These are phyloP conservation scores for Tylopilus rubrobrunneus DNA, from an alignment of 768 basidiomycete species.

Conservation along the genomic window DNA sequence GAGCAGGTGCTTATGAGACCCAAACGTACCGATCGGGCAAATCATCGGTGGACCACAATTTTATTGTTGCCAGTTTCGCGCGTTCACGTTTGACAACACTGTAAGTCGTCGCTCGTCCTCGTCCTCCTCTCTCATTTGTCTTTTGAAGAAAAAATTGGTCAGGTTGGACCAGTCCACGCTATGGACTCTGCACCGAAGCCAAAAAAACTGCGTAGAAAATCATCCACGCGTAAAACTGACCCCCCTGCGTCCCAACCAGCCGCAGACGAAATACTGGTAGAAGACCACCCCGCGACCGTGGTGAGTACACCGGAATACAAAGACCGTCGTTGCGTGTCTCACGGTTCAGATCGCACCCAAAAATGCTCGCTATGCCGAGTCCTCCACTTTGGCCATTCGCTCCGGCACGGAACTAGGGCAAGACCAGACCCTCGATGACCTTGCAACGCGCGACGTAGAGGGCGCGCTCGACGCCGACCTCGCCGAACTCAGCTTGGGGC, in stretches of 20 bases:
- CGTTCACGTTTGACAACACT: background rate
- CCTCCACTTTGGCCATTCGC: constrained; percentile 54
- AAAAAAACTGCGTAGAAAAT: constrained; percentile 53
- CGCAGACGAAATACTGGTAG: constrained; percentile 23
- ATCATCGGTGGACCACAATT: background rate
- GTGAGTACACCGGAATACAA: constrained; percentile 12
- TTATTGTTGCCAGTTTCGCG: background rate
- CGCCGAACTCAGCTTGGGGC: constrained; percentile 89
- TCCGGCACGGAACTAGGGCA: constrained; percentile 67
- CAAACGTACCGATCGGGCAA: no score
- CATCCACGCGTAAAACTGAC: constrained; percentile 28
- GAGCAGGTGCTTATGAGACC: background rate
- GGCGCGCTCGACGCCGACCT: constrained; percentile 78
- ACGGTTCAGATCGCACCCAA: constrained; percentile 41
- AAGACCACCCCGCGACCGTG: constrained; percentile 14
- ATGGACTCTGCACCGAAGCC: constrained; percentile 47
- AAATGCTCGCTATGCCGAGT: constrained; percentile 64
- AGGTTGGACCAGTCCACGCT: background rate
- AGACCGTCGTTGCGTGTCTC: background rate
- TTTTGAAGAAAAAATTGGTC: background rate
- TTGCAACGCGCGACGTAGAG: constrained; percentile 48
- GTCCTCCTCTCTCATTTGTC: background rate
- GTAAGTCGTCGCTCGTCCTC: background rate
- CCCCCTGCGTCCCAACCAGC: background rate
- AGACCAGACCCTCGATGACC: constrained; percentile 49